Evolutionary conservation across 139 green algal genomes (phyloP), one percentile per base, ranked within the genome.

Genomic region (Volvox reticuliferus): DNA sequence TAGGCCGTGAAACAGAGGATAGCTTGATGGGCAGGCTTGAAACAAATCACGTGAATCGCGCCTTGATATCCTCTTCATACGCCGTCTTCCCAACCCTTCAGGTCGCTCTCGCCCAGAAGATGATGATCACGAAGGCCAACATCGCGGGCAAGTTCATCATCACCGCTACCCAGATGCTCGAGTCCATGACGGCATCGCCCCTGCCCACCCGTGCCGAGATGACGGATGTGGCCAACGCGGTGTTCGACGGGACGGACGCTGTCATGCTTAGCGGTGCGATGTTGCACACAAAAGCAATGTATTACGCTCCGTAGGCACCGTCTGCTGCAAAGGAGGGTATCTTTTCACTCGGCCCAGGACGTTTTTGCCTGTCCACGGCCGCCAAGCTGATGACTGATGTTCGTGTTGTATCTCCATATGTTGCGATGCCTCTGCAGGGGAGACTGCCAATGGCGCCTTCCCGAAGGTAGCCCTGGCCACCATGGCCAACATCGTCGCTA

Each of bases 151-250:
- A 97, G 93, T 96, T 96, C 65, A 86, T 96, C 69, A 93, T 96
- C 71, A 95, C 92, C 24, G 95, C 94, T 30, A 97, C 93, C 1
- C 95, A 97, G 94, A 97, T 97, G 95, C 95, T 97, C 22, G 95
- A 97, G 91, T 93, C 82, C 78, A 95, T 96, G 94, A 92, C 89
- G 14, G 28, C 33, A 26, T 93, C 90, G 82, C 94, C 93, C 44
- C 84, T 95, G 88, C 93, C 93, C 76, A 96, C 94, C 36, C 94
- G 96, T 24, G 96, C 96, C 0, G 96, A 98, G 92, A 97, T 97
- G 76, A 98, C 96, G 0, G 96, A 98, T 88, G 96, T 98, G 33
- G 96, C 96, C 68, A 98, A 98, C 82, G 96, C 96, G 28, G 96
- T 98, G 68, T 94, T 98, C 32, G 96, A 98, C 87, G 96, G 96